A percentile compares a stretch with the other conserved stretches of the same genome.
Evolutionary conservation across 2,329 filamentous ascomycete species (phyloP).

Genomic region (Stachybotrys chlorohalonatus): DNA sequence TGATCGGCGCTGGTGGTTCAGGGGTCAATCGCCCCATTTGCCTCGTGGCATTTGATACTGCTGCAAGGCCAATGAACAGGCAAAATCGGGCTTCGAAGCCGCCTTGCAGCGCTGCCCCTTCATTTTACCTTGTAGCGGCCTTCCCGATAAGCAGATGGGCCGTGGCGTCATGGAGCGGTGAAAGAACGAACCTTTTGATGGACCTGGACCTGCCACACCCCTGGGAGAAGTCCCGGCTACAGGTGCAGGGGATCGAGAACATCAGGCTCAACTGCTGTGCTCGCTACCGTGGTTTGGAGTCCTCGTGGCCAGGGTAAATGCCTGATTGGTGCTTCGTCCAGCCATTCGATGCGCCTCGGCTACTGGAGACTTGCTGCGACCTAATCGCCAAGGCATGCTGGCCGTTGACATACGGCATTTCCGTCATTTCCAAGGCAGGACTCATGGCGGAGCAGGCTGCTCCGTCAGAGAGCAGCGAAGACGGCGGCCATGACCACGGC

Average conservation of each 20-base stretch:
- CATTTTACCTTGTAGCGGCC: not conserved
- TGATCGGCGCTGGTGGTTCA: not conserved
- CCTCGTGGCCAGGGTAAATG: not conserved
- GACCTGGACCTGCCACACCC: not conserved
- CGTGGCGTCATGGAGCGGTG: not conserved
- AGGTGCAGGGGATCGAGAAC: not conserved
- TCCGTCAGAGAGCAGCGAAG: not conserved
- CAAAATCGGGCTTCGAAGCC: no score
- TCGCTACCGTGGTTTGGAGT: not conserved
- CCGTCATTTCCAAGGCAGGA: not conserved
- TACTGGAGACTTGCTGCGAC: not conserved
- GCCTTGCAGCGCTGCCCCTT: not conserved
- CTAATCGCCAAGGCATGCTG: not conserved
- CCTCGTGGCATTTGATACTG: not conserved
- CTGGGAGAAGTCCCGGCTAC: not conserved
- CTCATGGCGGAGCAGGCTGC: not conserved
- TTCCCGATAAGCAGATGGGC: not conserved
- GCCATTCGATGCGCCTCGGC: not conserved
- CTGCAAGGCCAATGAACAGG: no score
- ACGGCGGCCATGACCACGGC: no score
- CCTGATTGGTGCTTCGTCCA: not conserved
- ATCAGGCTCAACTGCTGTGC: not conserved
- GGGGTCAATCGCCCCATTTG: not conserved
- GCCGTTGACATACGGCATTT: no score
- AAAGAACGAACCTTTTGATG: not conserved